Conservation (phyloP, 768 basidiomycete genomes). For the Suillus alpinus region DNA sequence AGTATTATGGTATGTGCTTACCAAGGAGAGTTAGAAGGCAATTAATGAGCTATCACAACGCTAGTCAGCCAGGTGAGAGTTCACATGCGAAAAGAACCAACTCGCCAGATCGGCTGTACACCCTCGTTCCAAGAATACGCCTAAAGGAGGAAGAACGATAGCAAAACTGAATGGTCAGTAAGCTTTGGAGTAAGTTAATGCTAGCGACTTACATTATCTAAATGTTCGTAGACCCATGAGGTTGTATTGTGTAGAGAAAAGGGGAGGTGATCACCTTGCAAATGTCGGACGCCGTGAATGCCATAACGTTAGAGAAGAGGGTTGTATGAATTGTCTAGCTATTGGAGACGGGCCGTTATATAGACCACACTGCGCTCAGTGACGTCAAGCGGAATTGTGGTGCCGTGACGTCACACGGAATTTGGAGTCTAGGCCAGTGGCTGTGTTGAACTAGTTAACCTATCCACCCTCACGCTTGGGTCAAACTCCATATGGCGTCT, state of each 20-base stretch:
- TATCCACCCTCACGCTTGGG: too few relatives aligned
- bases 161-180: constrained; percentile 45
- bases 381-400: constrained; percentile 22
- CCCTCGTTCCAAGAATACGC: constrained; percentile 87
- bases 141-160: constrained; percentile 76
- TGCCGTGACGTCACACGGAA: constrained; percentile 10
- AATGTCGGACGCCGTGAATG: constrained; percentile 71
- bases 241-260: neutral
- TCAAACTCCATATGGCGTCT: too few relatives aligned
- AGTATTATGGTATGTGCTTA: constrained; percentile 23
- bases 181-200: constrained; percentile 7
- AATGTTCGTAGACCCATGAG: neutral
- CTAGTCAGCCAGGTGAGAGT: neutral
- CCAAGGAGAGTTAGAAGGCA: constrained; percentile 76
- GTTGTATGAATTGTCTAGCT: constrained; percentile 11
- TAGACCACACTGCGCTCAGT: constrained; percentile 9
- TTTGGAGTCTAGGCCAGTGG: neutral
- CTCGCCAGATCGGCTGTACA: constrained; percentile 73
- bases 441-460: neutral
- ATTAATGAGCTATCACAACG: constrained; percentile 52
- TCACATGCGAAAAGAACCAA: constrained; percentile 13
- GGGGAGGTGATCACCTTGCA: constrained; percentile 61
- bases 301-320: constrained; percentile 40
- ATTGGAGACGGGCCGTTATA: neutral
- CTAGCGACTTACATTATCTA: constrained; percentile 44